Base-by-base conservation (phyloP, 106 monocot genomes). In the Alisma plantagoaquatica region DNA sequence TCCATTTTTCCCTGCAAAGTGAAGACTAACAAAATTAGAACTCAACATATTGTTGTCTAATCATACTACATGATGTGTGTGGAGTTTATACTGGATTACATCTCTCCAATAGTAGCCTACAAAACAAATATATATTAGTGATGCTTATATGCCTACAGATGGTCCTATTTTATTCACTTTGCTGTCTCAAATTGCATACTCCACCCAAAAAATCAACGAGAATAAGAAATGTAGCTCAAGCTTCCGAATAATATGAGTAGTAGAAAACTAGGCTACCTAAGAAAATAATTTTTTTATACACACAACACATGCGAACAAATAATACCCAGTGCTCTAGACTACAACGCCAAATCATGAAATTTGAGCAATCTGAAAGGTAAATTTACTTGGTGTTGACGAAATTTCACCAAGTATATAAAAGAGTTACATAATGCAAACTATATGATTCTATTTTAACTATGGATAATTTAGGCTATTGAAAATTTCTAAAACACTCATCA, bases 321-420 rank as follows among this genome's bases (percentile, higher is more conserved):
- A 74, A 96, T 85, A 25, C 89, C 75, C 57, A 96, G 65, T 38
- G 96, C 96, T 73, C 96, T 73, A 53, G 96, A 96, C 96, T 96
- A 61, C 4, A 68, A n/a, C n/a, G n/a, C n/a, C n/a, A n/a, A n/a
- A n/a, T n/a, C n/a, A n/a, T n/a, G n/a, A n/a, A n/a, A n/a, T n/a
- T n/a, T n/a, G n/a, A n/a, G n/a, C n/a, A n/a, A n/a, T n/a, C n/a
- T n/a, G n/a, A n/a, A n/a, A n/a, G n/a, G n/a, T n/a, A n/a, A n/a
- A n/a, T 61, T 11, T 77, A 96, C 96, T 81, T 96, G 96, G 43
- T 88, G 89, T 53, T 96, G 96, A 33, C 84, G 72, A 68, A 96
- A 96, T 53, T 96, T 96, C 27, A 96, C 81, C 66, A 96, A 69
- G 65, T 96, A 89, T 51, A 96, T 84, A 45, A 64, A 52, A 63